Base-by-base conservation (phyloP, 768 basidiomycete species). In the Pleurotus pulmonarius region DNA sequence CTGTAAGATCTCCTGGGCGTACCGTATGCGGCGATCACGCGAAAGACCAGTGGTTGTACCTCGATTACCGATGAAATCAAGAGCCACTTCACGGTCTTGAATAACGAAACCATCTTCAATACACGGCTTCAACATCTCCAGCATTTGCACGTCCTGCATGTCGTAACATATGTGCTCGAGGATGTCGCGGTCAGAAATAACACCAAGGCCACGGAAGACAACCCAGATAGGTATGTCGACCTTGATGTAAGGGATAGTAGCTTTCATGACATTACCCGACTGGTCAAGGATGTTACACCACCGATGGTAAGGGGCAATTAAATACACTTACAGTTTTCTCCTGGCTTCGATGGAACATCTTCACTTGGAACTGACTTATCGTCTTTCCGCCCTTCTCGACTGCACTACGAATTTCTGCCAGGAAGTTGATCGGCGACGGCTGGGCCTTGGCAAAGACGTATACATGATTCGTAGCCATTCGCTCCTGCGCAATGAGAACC, bases 401-500 rank as follows among this genome's bases (percentile, higher is more conserved):
- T 4, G 94, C 94, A 70, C 92, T 94, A 59, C 96, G 88, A 70
- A 99, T 97, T 70, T 98, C 95, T 38, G 97, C 94, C 43, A 98
- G 82, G 73, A 96, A 97, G 61, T 87, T 93, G 64, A 97, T 91
- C 1, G 95, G 94, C 15, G 94, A 95, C 3, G 96, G 95, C 62
- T 96, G 93, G 0, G 92, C 92, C 73, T 98, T 99, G 51, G 95
- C 94, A 66, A 99, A 99, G 52, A 98, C 94, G 72, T 98, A 99
- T 61, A 99, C 97, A 66, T 97, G 95, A 74, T 99, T 99, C 20
- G 94, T 95, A 8, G 97, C 96, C 95, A 98, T 98, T 52, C 97
- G 87, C 70, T 99, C 97, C 71, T 99, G 97, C 1, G 97, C 97
- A 70, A 99, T 99, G 59, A 99, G 79, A n/a, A 99, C 97, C 72